Evolutionary conservation across 441 rosid species (phyloP), one percentile per base, ranked within the genome.

Genomic region (Brassica hybrid): DNA sequence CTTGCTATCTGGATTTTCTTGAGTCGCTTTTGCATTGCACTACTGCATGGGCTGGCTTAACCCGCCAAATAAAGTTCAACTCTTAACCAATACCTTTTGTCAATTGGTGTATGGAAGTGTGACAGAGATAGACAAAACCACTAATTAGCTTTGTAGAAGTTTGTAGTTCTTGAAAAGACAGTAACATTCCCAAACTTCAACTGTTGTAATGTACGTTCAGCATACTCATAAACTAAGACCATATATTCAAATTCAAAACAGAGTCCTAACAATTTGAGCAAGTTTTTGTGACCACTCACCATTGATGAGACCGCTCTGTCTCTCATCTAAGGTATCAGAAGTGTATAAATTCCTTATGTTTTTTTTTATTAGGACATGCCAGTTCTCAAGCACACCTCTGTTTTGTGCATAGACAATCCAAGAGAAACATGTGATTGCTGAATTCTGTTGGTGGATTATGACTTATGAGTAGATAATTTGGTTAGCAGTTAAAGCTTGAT

Each of bases 11-110:
- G 69, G 73, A 21, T 1, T 9, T 52, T 23, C 8, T 0, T 1
- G 77, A 72, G 77, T 78, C 50, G 69, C 12, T 41, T 18, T 17
- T 68, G 75, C 48, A 73, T 72, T 78, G 77, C 77, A 78, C 65
- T 78, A 78, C 0, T 48, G 77, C 77, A 67, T 6, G 69, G 81
- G 77, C 12, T 7, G 77, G 81, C 73, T 66, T 69, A 54, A 0
- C 78, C 81, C 78, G 21, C 2, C 78, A 78, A 34, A 34, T 9
- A 34, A 34, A 34, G 38, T 34, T 34, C 8, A 34, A 34, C 38
- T 34, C 8, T 34, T 34, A 34, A 34, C 38, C 12, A 9, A 38
- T 38, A 38, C 43, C 12, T 36, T 30, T 34, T 34, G 38, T 34
- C 38, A 34, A 34, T 34, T 34, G 38, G 38, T 34, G 38, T 34